Percentiles rank a stretch among this genome's conserved stretches.
Evolutionary conservation across 1,139 yeast species (phyloP).

Genomic region (Candida pseudocylindracea): DNA sequence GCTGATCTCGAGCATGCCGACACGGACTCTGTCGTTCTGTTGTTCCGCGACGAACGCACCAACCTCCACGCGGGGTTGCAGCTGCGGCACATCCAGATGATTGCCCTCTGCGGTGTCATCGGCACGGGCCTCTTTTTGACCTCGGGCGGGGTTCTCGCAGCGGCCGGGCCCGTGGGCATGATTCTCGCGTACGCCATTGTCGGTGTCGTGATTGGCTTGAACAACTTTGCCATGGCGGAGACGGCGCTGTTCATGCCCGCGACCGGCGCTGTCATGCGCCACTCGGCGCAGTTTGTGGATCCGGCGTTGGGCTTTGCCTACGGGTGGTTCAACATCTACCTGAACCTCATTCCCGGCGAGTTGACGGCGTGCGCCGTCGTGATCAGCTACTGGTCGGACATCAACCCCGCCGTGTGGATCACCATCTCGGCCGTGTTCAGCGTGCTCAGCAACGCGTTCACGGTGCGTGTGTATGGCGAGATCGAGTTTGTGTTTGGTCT

Average conservation of each 20-base stretch:
- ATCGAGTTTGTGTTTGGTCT: slow-evolving; percentile 11
- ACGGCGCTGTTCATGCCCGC: slow-evolving; percentile 11
- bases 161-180: slow-evolving; percentile 7
- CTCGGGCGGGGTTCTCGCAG: slow-evolving; percentile 6
- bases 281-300: slow-evolving; percentile 10
- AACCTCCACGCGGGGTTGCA: neutral
- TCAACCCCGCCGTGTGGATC: slow-evolving; percentile 10
- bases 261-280: slow-evolving; percentile 9
- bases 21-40: no score
- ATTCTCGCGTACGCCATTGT: slow-evolving; percentile 7
- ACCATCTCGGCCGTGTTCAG: slow-evolving; percentile 9
- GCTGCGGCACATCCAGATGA: slow-evolving; percentile 10
- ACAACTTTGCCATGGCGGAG: slow-evolving; percentile 10
- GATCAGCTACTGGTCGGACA: slow-evolving; percentile 8
- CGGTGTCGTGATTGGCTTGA: slow-evolving; percentile 6
- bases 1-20: no score
- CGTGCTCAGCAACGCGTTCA: slow-evolving; percentile 7
- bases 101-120: slow-evolving; percentile 10
- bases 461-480: slow-evolving; percentile 12
- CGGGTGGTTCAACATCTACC: neutral
- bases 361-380: slow-evolving; percentile 10
- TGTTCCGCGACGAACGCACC: no score
- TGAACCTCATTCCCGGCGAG: slow-evolving; percentile 7
- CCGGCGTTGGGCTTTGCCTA: slow-evolving; percentile 8
- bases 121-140: slow-evolving; percentile 10